Conservation (phyloP, 164 flowering plant genomes). For the Amborella trichopoda region DNA sequence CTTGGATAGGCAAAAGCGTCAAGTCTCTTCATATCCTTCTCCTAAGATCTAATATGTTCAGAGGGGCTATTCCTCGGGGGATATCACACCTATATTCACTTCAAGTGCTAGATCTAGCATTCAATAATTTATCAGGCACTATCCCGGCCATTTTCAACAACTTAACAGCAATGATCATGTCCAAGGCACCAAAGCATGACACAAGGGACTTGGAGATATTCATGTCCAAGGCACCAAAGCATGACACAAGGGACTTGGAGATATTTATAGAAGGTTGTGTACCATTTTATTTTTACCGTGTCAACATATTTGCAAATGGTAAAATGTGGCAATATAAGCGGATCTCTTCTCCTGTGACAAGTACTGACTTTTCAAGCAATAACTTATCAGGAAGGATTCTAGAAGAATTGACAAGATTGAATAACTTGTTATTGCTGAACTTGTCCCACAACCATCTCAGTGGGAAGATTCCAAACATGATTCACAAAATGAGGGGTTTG, state of each 20-base stretch:
- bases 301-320: slow-evolving; percentile 9
- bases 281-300: not conserved
- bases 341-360: not conserved
- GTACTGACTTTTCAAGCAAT: no score
- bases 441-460: no score
- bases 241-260: not conserved
- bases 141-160: slow-evolving; percentile 21
- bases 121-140: slow-evolving; percentile 16
- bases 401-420: no score
- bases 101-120: slow-evolving; percentile 22
- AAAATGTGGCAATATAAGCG: slow-evolving; percentile 1
- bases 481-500: no score
- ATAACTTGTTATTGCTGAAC: no score
- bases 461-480: no score
- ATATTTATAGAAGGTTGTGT: not conserved
- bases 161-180: slow-evolving; percentile 12
- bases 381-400: no score
- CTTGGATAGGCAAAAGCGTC: no score
- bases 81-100: slow-evolving; percentile 14
- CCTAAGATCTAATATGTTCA: slow-evolving; percentile 16
- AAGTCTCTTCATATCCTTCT: slow-evolving; percentile 2
- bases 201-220: not conserved
- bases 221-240: no score
- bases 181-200: no score
- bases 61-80: slow-evolving; percentile 13